Conservation (phyloP, 23 red algal genomes). For the Gracilaria gracilis region DNA sequence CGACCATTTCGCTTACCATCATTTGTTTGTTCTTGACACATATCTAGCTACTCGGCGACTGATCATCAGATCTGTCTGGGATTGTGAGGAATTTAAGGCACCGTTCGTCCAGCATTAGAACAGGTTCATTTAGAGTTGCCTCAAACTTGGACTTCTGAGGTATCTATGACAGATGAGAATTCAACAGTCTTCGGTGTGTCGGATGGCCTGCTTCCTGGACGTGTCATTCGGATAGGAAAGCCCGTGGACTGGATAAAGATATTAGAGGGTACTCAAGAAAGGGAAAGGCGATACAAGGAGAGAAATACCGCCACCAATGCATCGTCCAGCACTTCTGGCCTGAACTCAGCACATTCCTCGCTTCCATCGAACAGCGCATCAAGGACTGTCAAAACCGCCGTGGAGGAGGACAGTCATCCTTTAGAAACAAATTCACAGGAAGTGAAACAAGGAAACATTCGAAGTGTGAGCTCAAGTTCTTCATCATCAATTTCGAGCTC, state of each 20-base stretch:
- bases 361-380: not conserved
- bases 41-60: too few species aligned
- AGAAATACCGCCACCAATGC: not conserved
- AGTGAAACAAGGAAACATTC: not conserved
- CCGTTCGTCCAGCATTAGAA: too few species aligned
- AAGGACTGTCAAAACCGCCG: not conserved
- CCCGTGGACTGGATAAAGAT: slow-evolving; percentile 45
- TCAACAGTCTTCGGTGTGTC: slow-evolving; percentile 25
- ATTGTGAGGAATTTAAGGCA: too few species aligned
- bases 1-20: too few species aligned
- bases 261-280: slow-evolving; percentile 38
- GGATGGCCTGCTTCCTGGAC: slow-evolving; percentile 53
- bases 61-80: too few species aligned
- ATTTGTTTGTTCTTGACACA: too few species aligned
- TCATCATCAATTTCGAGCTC: slow-evolving; percentile 19
- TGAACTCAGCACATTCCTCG: slow-evolving; percentile 9
- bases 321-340: not conserved
- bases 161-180: slow-evolving; percentile 29
- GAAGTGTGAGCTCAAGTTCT: not conserved
- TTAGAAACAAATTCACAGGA: not conserved
- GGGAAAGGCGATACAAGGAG: slow-evolving; percentile 27
- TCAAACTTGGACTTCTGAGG: too few species aligned
- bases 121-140: too few species aligned
- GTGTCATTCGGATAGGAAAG: slow-evolving; percentile 27
- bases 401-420: not conserved